Percentiles rank a stretch among this genome's conserved stretches.
Conservation (phyloP, 768 basidiomycete genomes). For the Asterophora parasitica region DNA sequence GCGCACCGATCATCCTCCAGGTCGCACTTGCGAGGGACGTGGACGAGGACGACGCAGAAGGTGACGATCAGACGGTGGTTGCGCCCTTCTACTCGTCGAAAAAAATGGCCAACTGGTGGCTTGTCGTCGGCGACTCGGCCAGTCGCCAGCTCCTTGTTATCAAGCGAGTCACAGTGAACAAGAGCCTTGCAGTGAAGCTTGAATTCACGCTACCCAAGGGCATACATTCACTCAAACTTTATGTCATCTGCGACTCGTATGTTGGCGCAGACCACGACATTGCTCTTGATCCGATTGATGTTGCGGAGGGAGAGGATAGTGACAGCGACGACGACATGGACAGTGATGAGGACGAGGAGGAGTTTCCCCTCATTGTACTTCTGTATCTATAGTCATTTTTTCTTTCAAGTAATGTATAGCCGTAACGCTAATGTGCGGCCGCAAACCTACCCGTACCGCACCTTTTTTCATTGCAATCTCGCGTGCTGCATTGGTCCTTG, state of each 20-base stretch:
- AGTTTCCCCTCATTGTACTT: conserved; percentile 6
- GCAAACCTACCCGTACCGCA: too few relatives aligned
- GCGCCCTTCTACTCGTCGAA: conserved; percentile 89
- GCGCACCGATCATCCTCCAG: conserved; percentile 75
- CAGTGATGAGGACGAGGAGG: conserved; percentile 47
- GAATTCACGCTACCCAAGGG: conserved; percentile 89
- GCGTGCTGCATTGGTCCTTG: too few relatives aligned
- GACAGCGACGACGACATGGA: conserved; percentile 78
- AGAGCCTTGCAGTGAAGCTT: conserved; percentile 76
- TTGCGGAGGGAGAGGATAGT: conserved; percentile 87
- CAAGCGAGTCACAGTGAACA: conserved; percentile 91
- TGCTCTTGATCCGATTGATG: conserved; percentile 73
- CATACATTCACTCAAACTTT: conserved; percentile 74
- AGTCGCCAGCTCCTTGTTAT: conserved; percentile 78
- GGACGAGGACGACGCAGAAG: conserved; percentile 66
- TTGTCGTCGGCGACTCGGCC: conserved; percentile 83
- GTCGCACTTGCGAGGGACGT: conserved; percentile 78
- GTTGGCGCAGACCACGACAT: conserved; percentile 92
- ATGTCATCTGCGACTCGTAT: conserved; percentile 91
- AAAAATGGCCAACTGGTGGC: conserved; percentile 97
- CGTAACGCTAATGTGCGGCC: too few relatives aligned
- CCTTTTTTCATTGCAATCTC: too few relatives aligned
- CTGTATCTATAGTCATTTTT: conserved; percentile 11
- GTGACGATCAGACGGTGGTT: conserved; percentile 77
- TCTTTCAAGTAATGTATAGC: neutral